Conservation (phyloP, 768 basidiomycete genomes). For the Polyporus arcularius region DNA sequence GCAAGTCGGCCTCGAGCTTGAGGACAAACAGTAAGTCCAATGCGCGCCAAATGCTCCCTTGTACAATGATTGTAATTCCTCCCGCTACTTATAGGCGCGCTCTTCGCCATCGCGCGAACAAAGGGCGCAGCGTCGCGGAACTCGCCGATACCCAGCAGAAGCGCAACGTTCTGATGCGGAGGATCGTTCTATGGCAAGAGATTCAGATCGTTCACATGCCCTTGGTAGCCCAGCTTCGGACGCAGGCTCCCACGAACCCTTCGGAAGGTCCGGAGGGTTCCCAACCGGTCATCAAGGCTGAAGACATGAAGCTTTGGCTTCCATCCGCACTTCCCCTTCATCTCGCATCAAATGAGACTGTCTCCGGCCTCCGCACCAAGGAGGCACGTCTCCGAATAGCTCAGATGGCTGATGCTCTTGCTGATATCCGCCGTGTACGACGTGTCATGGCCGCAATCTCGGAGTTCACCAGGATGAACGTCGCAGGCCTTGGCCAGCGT, state of each 20-base stretch:
- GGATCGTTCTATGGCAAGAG: conserved; percentile 11
- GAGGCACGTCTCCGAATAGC: conserved; percentile 16
- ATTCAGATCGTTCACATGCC: conserved; percentile 23
- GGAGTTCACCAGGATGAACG: conserved; percentile 7
- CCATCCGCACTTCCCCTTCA: conserved; percentile 10
- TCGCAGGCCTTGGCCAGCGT: conserved; percentile 6
- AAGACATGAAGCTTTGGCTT: not conserved
- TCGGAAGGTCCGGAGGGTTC: not conserved
- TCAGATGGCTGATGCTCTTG: conserved; percentile 12
- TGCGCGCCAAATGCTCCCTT: too few relatives aligned
- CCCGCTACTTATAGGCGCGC: not conserved
- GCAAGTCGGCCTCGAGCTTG: conserved; percentile 22
- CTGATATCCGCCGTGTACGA: conserved; percentile 9
- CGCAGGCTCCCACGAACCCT: not conserved
- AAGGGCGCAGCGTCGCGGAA: not conserved
- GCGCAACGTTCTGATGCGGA: not conserved
- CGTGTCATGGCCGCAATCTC: conserved; percentile 1
- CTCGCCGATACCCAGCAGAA: conserved; percentile 5
- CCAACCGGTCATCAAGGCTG: not conserved
- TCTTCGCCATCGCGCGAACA: not conserved
- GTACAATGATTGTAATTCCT: too few relatives aligned
- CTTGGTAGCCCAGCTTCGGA: not conserved
- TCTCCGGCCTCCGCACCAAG: not conserved
- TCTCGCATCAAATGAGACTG: not conserved
- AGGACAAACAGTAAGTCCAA: conserved; percentile 31